Evolutionary conservation across 257 asterid genomes (phyloP), one percentile per base, ranked within the genome.

Genomic region (Petunia axillaris): DNA sequence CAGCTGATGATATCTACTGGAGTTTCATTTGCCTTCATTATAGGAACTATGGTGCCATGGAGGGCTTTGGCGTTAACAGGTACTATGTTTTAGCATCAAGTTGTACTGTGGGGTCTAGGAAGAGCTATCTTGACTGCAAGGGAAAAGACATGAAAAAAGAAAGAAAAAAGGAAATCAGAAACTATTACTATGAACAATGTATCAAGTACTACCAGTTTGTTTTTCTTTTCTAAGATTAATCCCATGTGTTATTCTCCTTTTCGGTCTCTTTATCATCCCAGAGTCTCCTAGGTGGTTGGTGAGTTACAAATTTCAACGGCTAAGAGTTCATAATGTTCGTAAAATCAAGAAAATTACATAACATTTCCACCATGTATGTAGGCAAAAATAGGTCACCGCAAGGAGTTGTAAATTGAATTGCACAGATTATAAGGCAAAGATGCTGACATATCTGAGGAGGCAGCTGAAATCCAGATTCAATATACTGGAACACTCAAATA

Each of bases 281-380:
- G 98, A 95, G 79, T 95, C 99, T 2, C 99, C 97, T 1, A 89
- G 99, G 85, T 93, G 99, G 98, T 94, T 95, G 83, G 98, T 93
- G 91, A 88, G 87, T 78, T 63, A 57, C 59, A 4, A 67, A 57
- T 14, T 5, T 38, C 13, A 8, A n/a, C 36, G 10, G 16, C 25
- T 52, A 37, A 25, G 25, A 50, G 9, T 35, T 38, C 6, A 48
- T 71, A 1, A 10, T 10, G 25, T 48, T 25, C 1, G 44, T 71
- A 48, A 46, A 5, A 50, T 71, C 62, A 60, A 7, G 3, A 46
- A 71, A 39, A 73, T 78, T 2, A 41, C 60, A 35, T 25, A 67
- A 59, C 40, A 14, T 50, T 81, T 52, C 74, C 3, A 9, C 50
- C 43, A 35, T 39, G 39, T 68, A 5, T 59, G 36, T 84, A 95